Percentiles rank a stretch among this genome's conserved stretches.
Conservation (phyloP, 2,329 filamentous ascomycete species). For the Cytospora paraplurivora region DNA sequence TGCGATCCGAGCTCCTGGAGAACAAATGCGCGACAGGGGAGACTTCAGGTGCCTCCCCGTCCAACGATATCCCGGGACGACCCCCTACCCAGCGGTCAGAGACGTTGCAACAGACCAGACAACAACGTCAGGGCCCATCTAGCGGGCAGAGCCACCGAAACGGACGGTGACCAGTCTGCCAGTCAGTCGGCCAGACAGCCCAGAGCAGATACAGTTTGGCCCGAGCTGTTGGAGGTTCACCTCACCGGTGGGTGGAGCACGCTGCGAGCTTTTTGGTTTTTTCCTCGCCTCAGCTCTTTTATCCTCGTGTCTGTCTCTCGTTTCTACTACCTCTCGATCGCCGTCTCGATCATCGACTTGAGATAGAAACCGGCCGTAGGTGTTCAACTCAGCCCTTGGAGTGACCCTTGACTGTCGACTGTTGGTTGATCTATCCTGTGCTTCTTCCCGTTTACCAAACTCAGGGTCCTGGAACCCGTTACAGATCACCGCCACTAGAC, state of each 20-base stretch:
- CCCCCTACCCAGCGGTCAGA: slow-evolving; percentile 1
- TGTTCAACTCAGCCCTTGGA: background rate
- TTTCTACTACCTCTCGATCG: background rate
- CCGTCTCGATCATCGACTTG: background rate
- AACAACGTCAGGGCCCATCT: slow-evolving; percentile 7
- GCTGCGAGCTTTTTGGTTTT: background rate
- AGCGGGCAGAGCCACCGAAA: slow-evolving; percentile 1
- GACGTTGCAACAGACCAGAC: slow-evolving; percentile 8
- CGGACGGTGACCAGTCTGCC: slow-evolving; percentile 1
- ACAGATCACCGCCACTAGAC: slow-evolving; percentile 1
- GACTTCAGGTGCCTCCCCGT: slow-evolving; percentile 14
- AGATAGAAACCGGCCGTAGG: background rate
- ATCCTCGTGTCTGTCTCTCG: background rate
- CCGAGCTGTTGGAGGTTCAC: background rate
- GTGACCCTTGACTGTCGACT: background rate
- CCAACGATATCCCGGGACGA: slow-evolving; percentile 9
- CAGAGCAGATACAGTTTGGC: slow-evolving; percentile 2
- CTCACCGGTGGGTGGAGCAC: background rate
- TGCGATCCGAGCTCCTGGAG: slow-evolving; percentile 26
- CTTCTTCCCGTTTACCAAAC: background rate
- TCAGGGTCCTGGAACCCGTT: background rate
- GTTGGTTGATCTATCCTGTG: background rate
- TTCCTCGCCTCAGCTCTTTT: background rate
- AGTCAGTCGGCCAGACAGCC: no score
- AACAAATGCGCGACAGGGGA: slow-evolving; percentile 9